Percentiles rank a stretch among this genome's conserved stretches.
Conservation (phyloP, 306 rosid species). For the Glycine tomentella region DNA sequence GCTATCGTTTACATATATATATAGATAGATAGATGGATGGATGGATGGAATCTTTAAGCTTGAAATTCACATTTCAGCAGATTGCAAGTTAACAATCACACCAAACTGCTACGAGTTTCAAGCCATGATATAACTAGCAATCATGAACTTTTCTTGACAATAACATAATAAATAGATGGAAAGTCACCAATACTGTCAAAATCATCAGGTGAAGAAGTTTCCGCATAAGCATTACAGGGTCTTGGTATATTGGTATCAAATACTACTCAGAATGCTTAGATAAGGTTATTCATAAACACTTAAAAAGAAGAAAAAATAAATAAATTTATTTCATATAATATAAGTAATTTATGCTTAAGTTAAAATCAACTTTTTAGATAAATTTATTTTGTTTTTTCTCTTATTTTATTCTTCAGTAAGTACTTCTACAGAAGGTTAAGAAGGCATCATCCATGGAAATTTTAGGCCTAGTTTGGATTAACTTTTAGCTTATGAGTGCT, state of each 20-base stretch:
- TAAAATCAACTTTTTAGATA: no score
- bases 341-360: no score
- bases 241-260: not conserved
- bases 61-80: not conserved
- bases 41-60: not conserved
- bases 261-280: not conserved
- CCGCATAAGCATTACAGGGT: not conserved
- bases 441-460: no score
- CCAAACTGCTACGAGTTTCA: conserved; percentile 4
- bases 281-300: no score
- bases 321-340: no score
- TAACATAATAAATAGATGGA: not conserved
- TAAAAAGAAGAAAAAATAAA: no score
- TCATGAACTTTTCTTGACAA: not conserved
- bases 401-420: no score
- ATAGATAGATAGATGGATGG: no score
- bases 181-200: not conserved
- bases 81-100: not conserved
- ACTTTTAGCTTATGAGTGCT: no score
- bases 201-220: not conserved
- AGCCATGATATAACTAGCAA: not conserved
- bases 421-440: no score
- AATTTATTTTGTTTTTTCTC: no score
- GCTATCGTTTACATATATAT: not conserved
- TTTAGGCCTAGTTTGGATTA: no score